These are phyloP conservation scores for Adansonia grandidieri DNA, from an alignment of 441 rosid species.

Conservation along the genomic window DNA sequence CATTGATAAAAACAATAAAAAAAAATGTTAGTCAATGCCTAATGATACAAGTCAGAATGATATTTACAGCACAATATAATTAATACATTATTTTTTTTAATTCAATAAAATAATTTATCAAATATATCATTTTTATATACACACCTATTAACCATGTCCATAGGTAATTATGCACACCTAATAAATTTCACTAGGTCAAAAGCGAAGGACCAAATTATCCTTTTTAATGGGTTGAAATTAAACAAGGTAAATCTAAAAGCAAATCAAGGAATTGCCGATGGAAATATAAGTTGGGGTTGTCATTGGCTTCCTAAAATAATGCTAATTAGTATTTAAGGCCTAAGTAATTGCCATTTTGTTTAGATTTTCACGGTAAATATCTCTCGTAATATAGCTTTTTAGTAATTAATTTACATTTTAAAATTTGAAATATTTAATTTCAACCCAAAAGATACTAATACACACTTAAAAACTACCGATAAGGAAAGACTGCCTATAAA, in stretches of 20 bases:
- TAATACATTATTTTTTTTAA: too few species aligned
- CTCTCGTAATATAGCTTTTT: background rate
- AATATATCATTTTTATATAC: too few species aligned
- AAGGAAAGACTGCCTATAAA: constrained; percentile 11
- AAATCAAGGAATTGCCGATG: background rate
- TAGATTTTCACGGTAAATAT: background rate
- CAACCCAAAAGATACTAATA: background rate
- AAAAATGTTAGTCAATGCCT: too few species aligned
- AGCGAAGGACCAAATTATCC: too few species aligned
- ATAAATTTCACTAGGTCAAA: too few species aligned
- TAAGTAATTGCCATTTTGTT: constrained; percentile 27
- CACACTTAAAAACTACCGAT: background rate
- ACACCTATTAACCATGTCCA: too few species aligned
- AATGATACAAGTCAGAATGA: too few species aligned
- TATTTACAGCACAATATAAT: too few species aligned
- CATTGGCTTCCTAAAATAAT: constrained; percentile 17
- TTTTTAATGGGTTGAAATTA: background rate
- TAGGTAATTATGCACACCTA: too few species aligned
- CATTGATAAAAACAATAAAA: too few species aligned
- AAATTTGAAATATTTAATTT: constrained; percentile 8
- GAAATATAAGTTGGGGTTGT: background rate
- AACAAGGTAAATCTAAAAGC: background rate
- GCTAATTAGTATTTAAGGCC: constrained; percentile 34
- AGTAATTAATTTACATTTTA: background rate
- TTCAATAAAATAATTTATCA: too few species aligned